Evolutionary conservation across 768 basidiomycete species (phyloP), one percentile per base, ranked within the genome.

Genomic region (Russula sp.): DNA sequence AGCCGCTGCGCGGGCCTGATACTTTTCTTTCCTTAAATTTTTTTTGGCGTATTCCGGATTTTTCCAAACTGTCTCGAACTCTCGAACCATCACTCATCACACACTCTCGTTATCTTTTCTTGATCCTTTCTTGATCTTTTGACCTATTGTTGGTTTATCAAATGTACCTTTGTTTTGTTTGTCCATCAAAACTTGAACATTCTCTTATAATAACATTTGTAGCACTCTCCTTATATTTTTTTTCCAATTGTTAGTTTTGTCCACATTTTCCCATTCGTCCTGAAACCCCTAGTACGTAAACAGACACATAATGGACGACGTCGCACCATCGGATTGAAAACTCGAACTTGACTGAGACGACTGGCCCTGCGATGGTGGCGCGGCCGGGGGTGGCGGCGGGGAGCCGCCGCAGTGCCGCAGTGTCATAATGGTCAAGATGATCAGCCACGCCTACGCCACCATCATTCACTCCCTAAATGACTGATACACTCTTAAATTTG

Each of bases 1-100:
- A 18, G 57, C 62, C 48, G 42, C 63, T 28, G 57, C 30, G 59
- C 59, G 55, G 49, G 49, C 59, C 26, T 61, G 16, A 40, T 57
- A 16, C 20, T n/a, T 55, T 28, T 32, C 11, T 49, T n/a, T 14
- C 28, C 32, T 54, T 34, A 28, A 3, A 18, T 46, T 46, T 4
- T 44, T 2, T n/a, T n/a, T 22, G 28, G 36, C 13, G 36, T 36
- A 13, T 36, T 13, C 36, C 22, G 46, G 46, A 48, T 22, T 8
- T 13, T 40, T 48, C 46, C n/a, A n/a, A 10, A 44, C 44, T 4
- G 10, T 48, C 46, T 40, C 38, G 38, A 40, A 40, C 38, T 16
- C 16, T 40, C 16, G 38, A 40, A 40, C 38, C 16, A 40, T 40
- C 38, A 4, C 0, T 38, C 38, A n/a, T n/a, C n/a, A 48, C 44